Evolutionary conservation across 176 grass and related monocot species (phyloP).

Genomic region (Metroxylon sagu): DNA sequence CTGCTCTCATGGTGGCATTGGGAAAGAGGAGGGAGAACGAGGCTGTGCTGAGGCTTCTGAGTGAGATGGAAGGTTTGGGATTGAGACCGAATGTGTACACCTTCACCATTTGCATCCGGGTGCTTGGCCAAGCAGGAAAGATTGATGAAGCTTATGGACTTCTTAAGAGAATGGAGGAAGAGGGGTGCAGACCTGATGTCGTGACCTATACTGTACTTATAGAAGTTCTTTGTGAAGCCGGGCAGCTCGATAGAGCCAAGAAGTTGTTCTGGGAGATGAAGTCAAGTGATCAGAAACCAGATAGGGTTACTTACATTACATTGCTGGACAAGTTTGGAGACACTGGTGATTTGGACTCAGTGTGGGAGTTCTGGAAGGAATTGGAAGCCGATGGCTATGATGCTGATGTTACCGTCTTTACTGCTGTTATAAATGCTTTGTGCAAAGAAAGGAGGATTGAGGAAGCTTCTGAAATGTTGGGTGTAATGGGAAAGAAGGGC

Average conservation of each 20-base stretch:
- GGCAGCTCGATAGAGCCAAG: constrained; percentile 52
- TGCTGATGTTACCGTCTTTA: constrained; percentile 64
- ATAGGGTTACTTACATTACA: constrained; percentile 73
- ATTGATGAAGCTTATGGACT: constrained; percentile 47
- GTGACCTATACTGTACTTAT: constrained; percentile 75
- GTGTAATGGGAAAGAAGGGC: constrained; percentile 58
- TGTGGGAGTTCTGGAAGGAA: constrained; percentile 54
- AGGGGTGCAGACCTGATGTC: constrained; percentile 68
- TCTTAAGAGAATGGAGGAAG: constrained; percentile 52
- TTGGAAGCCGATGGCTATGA: constrained; percentile 73
- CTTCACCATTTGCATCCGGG: constrained; percentile 85
- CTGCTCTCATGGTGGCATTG: constrained; percentile 60
- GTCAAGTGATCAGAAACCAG: constrained; percentile 60
- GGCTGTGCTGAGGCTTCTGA: constrained; percentile 49
- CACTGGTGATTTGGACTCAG: constrained; percentile 45
- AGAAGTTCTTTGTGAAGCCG: constrained; percentile 63
- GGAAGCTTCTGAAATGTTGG: constrained; percentile 52
- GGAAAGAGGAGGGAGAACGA: constrained; percentile 64
- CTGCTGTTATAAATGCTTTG: constrained; percentile 48
- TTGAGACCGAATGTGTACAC: constrained; percentile 87
- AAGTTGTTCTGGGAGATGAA: constrained; percentile 85
- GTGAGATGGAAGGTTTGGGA: constrained; percentile 58
- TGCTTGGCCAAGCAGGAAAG: constrained; percentile 54
- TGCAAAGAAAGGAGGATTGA: constrained; percentile 64
- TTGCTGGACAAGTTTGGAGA: constrained; percentile 80